A percentile compares a stretch with the other conserved stretches of the same genome.
phyloP scores from a whole-genome alignment of 805 yeast genomes.

The Yamadazyma sp. region DNA sequence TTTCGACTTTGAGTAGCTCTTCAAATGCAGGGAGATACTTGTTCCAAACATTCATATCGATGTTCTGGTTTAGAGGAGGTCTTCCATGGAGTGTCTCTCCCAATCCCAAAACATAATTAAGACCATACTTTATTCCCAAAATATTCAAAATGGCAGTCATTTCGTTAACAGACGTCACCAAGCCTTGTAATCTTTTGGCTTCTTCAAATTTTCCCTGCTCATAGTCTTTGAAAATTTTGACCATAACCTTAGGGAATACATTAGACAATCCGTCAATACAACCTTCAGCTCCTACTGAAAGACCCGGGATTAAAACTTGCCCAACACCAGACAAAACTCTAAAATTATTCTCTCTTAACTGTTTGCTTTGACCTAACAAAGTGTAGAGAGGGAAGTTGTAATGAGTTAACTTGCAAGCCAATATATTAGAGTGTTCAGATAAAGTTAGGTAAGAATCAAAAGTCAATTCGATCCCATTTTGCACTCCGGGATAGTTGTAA shows the following conservation, averaged over 20 bases:
- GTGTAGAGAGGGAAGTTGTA: slow-evolving; percentile 51
- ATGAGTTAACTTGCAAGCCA: slow-evolving; percentile 54
- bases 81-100: slow-evolving; percentile 49
- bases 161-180: slow-evolving; percentile 47
- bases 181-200: slow-evolving; percentile 44
- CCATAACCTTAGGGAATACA: slow-evolving; percentile 51
- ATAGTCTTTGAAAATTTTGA: slow-evolving; percentile 38
- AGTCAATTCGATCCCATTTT: slow-evolving; percentile 39
- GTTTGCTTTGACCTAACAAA: slow-evolving; percentile 44
- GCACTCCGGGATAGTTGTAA: slow-evolving; percentile 50
- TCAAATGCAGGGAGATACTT: slow-evolving; percentile 14
- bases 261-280: slow-evolving; percentile 55
- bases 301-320: slow-evolving; percentile 50
- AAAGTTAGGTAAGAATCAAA: slow-evolving; percentile 41
- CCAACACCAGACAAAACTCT: slow-evolving; percentile 51
- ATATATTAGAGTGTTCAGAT: slow-evolving; percentile 47
- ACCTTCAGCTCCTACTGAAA: slow-evolving; percentile 47
- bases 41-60: slow-evolving; percentile 16
- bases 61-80: slow-evolving; percentile 45
- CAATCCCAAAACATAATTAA: slow-evolving; percentile 33
- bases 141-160: slow-evolving; percentile 45
- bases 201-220: slow-evolving; percentile 38
- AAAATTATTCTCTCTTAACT: slow-evolving; percentile 39
- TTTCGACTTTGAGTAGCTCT: slow-evolving; percentile 13
- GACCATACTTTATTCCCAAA: slow-evolving; percentile 49